Percentiles rank a stretch among this genome's conserved stretches.
Evolutionary conservation across 192 early-diverging fungal species (phyloP).

Genomic region (Kappamyces sp.): DNA sequence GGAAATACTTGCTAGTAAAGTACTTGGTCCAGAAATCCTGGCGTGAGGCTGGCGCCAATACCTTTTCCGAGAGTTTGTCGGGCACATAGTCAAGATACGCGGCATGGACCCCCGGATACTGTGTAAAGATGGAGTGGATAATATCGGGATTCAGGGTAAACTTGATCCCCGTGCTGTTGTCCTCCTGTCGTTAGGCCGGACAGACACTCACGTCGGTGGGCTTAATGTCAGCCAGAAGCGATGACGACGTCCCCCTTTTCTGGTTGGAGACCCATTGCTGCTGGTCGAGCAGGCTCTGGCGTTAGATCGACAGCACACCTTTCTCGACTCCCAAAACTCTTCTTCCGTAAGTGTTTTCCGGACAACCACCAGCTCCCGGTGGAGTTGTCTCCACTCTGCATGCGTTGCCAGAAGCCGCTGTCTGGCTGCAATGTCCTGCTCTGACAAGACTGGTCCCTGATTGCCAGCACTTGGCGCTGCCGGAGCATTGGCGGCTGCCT

Average conservation of each 20-base stretch:
- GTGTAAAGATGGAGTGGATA: conserved; percentile 80
- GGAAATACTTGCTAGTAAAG: conserved; percentile 77
- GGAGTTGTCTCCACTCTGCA: conserved; percentile 60
- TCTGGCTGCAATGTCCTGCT: conserved; percentile 14
- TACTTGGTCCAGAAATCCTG: conserved; percentile 86
- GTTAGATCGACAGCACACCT: conserved; percentile 27
- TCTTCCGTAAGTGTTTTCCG: conserved; percentile 66
- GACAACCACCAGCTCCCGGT: conserved; percentile 64
- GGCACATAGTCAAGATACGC: conserved; percentile 82
- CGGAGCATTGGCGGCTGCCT: conserved; percentile 17
- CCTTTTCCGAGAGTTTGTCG: conserved; percentile 43
- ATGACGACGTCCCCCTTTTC: conserved; percentile 74
- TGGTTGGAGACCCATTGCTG: conserved; percentile 63
- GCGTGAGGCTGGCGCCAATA: conserved; percentile 47
- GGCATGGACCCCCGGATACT: conserved; percentile 79
- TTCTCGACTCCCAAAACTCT: conserved; percentile 89
- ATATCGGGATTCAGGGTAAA: conserved; percentile 85
- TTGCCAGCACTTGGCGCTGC: background rate
- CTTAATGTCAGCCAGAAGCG: conserved; percentile 53
- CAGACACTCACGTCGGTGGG: conserved; percentile 48
- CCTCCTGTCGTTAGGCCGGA: conserved; percentile 23
- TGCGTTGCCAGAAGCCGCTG: conserved; percentile 23
- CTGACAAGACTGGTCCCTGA: conserved; percentile 8
- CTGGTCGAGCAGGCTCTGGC: conserved; percentile 60
- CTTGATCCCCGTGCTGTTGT: conserved; percentile 70